Base-by-base conservation (phyloP, 2,329 filamentous ascomycete genomes). In the Colletotrichum agaves region DNA sequence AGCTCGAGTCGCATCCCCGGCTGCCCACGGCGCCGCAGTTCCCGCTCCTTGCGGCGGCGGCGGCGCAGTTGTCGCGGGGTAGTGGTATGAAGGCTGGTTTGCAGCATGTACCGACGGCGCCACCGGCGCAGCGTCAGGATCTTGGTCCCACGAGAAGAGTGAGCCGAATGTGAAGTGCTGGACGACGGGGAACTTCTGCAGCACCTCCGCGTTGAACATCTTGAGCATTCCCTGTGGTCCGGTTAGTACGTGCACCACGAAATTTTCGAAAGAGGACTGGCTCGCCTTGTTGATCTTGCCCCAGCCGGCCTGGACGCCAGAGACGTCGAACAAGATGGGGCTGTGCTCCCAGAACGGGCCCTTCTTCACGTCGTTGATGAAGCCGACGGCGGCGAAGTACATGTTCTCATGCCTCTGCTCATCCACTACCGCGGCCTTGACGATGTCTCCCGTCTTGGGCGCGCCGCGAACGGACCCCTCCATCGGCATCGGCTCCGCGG, bases 281-380 rank as follows among this genome's bases (percentile, higher is more conserved):
- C 60, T 49, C 72, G 87, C 87, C 83, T 94, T 94, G 80, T 99
- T 98, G 75, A 99, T 97, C 83, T 99, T 99, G 39, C 92, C 96
- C 96, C 96, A 99, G n/a, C 96, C 93, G 63, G 91, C 90, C 72
- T 88, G 89, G 71, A 99, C 92, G 11, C 96, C 96, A 0, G 93
- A 97, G 46, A 99, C 93, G 78, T 99, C 94, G 77, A 91, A 99
- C 12, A 99, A 82, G 72, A 97, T 95, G 0, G 95, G 79, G 71
- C 93, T 97, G 77, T 99, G 95, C 73, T 95, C 93, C 94, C 96
- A 98, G 76, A 99, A 99, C 0, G 96, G 95, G 0, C 96, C 96
- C 70, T 86, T 94, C 77, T 99, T 99, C 55, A 99, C 96, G 75
- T 97, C 94, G 78, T 97, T 92, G 77, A 99, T 98, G 83, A 99